A percentile compares a stretch with the other conserved stretches of the same genome.
Conservation (phyloP, 2,329 filamentous ascomycete genomes). For the Fusarium sp. region DNA sequence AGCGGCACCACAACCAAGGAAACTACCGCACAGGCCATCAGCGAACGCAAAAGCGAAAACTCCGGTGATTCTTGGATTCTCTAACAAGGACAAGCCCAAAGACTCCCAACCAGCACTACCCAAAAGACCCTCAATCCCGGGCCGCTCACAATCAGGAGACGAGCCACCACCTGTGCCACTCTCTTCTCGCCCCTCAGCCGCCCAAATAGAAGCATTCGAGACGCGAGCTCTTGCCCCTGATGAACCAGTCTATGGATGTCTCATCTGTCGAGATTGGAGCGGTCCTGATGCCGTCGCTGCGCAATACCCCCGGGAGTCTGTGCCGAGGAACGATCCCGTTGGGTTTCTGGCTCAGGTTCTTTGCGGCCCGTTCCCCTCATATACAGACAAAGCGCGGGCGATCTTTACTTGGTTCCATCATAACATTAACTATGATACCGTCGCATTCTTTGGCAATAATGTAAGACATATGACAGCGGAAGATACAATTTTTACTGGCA, state of each 20-base stretch:
- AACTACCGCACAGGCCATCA: conserved; percentile 34
- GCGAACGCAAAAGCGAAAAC: conserved; percentile 34
- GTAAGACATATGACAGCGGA: conserved; percentile 77
- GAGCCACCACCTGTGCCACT: conserved; percentile 66
- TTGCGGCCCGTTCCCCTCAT: conserved; percentile 82
- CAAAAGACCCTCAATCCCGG: conserved; percentile 36
- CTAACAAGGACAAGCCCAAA: conserved; percentile 23
- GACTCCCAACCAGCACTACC: conserved; percentile 31
- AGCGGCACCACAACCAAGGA: conserved; percentile 28
- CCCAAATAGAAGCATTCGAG: conserved; percentile 64
- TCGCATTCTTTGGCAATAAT: conserved; percentile 80
- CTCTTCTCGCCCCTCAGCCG: conserved; percentile 64
- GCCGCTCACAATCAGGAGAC: conserved; percentile 47
- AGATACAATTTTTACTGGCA: conserved; percentile 79
- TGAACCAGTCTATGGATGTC: conserved; percentile 64
- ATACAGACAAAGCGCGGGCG: conserved; percentile 90
- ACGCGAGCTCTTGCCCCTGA: conserved; percentile 50
- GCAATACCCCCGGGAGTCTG: conserved; percentile 77
- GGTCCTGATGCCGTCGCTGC: conserved; percentile 82
- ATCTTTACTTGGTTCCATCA: conserved; percentile 97
- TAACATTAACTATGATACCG: conserved; percentile 88
- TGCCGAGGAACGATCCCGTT: conserved; percentile 76
- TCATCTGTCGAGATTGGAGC: conserved; percentile 90
- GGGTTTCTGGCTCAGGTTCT: conserved; percentile 82
- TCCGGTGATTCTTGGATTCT: conserved; percentile 35